Conservation (phyloP, 2,329 filamentous ascomycete species). For the Ophiostoma perfectum region DNA sequence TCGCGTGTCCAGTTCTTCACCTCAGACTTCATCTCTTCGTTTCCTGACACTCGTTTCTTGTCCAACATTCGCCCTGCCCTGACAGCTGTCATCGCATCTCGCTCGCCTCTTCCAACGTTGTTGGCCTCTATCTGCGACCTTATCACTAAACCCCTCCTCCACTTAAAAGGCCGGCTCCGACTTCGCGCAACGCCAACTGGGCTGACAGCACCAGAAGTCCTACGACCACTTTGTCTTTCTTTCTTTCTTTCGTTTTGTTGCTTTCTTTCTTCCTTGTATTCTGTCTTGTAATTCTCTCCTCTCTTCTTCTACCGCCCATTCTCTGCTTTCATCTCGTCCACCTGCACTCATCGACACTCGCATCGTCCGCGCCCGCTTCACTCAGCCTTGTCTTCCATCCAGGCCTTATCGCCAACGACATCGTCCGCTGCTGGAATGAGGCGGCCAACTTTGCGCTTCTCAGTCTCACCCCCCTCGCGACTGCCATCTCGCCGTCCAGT, state of each 20-base stretch:
- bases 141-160: slow-evolving; percentile 6
- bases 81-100: not conserved
- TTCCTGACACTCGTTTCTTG: not conserved
- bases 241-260: not conserved
- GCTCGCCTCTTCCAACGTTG: not conserved
- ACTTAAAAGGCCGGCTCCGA: slow-evolving; percentile 12
- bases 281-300: not conserved
- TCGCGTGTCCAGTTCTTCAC: not conserved
- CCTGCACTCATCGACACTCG: not conserved
- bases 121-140: not conserved
- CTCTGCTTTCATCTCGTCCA: not conserved
- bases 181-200: slow-evolving; percentile 8
- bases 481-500: slow-evolving; percentile 16
- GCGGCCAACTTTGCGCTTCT: slow-evolving; percentile 37
- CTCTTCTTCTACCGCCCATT: not conserved
- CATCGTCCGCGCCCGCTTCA: not conserved
- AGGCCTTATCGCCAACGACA: slow-evolving; percentile 6
- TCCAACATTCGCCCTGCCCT: not conserved
- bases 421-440: slow-evolving; percentile 40
- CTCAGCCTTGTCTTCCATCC: slow-evolving; percentile 7
- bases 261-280: not conserved
- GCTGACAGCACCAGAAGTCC: slow-evolving; percentile 12
- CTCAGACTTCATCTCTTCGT: not conserved
- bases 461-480: slow-evolving; percentile 31
- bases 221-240: not conserved